Percentiles rank a stretch among this genome's conserved stretches.
Conservation (phyloP, 2,329 filamentous ascomycete species). For the Fusarium sambucinum region DNA sequence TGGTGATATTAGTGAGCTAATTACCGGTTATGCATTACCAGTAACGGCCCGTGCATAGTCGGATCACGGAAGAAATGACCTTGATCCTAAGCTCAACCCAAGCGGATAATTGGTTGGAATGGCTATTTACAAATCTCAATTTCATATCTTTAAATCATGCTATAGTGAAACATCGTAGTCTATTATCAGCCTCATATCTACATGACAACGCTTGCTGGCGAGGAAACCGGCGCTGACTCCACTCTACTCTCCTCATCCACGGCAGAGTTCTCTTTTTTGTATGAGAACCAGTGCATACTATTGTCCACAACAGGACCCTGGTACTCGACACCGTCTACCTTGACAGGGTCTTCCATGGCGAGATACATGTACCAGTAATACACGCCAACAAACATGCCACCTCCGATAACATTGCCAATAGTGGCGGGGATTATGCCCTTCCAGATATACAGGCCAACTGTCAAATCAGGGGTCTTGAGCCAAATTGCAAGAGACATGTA, state of each 20-base stretch:
- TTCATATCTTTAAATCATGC: too few species aligned
- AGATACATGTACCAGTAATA: conserved; percentile 49
- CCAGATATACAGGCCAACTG: conserved; percentile 66
- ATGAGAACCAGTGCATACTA: conserved; percentile 17
- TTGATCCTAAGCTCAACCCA: neutral
- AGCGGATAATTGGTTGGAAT: too few species aligned
- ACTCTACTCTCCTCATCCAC: conserved; percentile 40
- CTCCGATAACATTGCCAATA: conserved; percentile 67
- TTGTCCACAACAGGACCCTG: conserved; percentile 17
- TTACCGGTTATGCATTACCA: too few species aligned
- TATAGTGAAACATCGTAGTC: too few species aligned
- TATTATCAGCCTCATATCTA: neutral
- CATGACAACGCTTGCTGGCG: conserved; percentile 1
- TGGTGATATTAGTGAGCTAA: too few species aligned
- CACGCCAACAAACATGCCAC: conserved; percentile 63
- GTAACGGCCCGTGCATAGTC: too few species aligned
- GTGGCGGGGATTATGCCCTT: conserved; percentile 66
- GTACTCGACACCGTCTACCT: conserved; percentile 28
- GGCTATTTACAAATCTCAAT: too few species aligned
- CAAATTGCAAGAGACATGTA: conserved; percentile 66
- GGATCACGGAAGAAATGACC: neutral
- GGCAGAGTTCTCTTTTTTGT: conserved; percentile 3
- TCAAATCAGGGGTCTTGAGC: conserved; percentile 58
- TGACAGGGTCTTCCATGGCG: conserved; percentile 23
- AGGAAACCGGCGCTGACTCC: conserved; percentile 17